phyloP scores from a whole-genome alignment of 495 filamentous ascomycete species.

The Entonaema liquescens region DNA sequence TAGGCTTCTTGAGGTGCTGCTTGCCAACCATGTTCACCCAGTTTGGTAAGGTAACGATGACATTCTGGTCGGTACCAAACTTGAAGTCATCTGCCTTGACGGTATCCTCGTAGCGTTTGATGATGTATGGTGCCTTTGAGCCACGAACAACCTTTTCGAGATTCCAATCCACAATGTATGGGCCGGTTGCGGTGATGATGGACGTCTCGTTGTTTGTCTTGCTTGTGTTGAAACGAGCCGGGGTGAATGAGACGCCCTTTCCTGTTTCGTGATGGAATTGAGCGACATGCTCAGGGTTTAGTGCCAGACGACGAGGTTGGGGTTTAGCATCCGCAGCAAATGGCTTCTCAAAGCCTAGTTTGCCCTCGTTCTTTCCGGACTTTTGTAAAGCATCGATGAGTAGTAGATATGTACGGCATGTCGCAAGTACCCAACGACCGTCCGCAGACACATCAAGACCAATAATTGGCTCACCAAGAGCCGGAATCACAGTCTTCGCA shows the following conservation, averaged over 20 bases:
- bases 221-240: conserved; percentile 93
- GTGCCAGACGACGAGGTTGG: conserved; percentile 86
- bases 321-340: conserved; percentile 94
- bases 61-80: conserved; percentile 94
- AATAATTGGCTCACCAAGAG: conserved; percentile 93
- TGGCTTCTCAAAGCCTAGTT: conserved; percentile 93
- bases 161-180: conserved; percentile 97
- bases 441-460: conserved; percentile 94
- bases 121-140: conserved; percentile 86
- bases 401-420: conserved; percentile 92
- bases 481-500: conserved; percentile 95
- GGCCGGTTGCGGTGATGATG: conserved; percentile 96
- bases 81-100: conserved; percentile 99
- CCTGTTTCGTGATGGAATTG: conserved; percentile 97
- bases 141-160: conserved; percentile 84
- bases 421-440: conserved; percentile 93
- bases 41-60: conserved; percentile 95
- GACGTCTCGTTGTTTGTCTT: conserved; percentile 81
- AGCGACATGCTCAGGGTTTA: conserved; percentile 89
- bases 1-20: conserved; percentile 83
- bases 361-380: conserved; percentile 94
- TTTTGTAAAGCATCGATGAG: conserved; percentile 92
- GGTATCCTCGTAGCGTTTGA: conserved; percentile 94
- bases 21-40: conserved; percentile 97
- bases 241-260: conserved; percentile 83